A percentile compares a stretch with the other conserved stretches of the same genome.
Evolutionary conservation across 495 filamentous ascomycete genomes (phyloP).

Genomic region (Aspergillus ellipticus): DNA sequence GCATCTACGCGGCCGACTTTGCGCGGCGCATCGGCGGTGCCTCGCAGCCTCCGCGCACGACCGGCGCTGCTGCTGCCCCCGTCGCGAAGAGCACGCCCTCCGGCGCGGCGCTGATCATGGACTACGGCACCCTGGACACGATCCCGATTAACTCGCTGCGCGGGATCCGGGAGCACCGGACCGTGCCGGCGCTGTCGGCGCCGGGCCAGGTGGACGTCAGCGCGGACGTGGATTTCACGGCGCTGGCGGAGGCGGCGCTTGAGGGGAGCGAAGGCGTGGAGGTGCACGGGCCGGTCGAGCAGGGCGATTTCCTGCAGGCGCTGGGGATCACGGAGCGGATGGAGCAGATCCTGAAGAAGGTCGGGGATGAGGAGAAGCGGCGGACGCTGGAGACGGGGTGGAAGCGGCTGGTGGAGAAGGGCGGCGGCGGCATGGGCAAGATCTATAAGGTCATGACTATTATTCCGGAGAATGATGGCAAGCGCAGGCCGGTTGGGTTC

Average conservation of each 20-base stretch:
- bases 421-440: constrained; percentile 81
- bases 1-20: constrained; percentile 74
- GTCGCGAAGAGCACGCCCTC: constrained; percentile 58
- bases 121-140: constrained; percentile 78
- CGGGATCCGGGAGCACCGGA: constrained; percentile 72
- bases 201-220: constrained; percentile 82
- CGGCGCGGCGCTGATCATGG: constrained; percentile 86
- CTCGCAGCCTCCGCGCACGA: constrained; percentile 32
- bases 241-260: constrained; percentile 76
- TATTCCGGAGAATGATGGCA: constrained; percentile 72
- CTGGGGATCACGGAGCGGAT: constrained; percentile 83
- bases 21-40: constrained; percentile 77
- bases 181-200: constrained; percentile 68
- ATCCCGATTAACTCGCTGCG: constrained; percentile 84
- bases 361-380: constrained; percentile 48
- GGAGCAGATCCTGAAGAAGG: constrained; percentile 55
- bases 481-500: constrained; percentile 81
- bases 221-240: constrained; percentile 88
- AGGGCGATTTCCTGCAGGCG: constrained; percentile 68
- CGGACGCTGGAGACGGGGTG: constrained; percentile 68
- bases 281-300: constrained; percentile 88
- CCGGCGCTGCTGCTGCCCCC: constrained; percentile 12
- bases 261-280: constrained; percentile 73
- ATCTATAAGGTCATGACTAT: constrained; percentile 92
- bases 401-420: constrained; percentile 73